These are phyloP conservation scores for Solanum piurae DNA, from an alignment of 257 asterid species.

Conservation along the genomic window DNA sequence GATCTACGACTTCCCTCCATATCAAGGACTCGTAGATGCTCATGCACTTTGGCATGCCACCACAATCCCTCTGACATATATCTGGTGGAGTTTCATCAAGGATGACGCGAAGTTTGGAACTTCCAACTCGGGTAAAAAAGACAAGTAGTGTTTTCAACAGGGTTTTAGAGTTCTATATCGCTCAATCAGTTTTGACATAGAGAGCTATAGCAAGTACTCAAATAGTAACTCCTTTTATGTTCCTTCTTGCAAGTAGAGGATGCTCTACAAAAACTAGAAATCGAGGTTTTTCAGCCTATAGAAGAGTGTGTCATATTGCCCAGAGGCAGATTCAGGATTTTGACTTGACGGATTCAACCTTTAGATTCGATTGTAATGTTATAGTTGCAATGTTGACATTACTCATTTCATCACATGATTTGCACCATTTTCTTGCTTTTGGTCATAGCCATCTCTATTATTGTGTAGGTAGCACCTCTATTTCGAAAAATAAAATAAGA, in stretches of 20 bases:
- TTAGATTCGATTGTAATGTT: background rate
- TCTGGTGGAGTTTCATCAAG: conserved; percentile 80
- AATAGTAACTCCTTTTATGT: background rate
- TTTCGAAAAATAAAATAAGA: background rate
- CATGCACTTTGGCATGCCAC: conserved; percentile 86
- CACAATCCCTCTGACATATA: conserved; percentile 59
- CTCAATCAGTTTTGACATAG: background rate
- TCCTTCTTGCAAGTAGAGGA: background rate
- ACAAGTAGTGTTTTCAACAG: conserved; percentile 9
- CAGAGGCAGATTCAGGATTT: background rate
- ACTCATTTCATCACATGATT: background rate
- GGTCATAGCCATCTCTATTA: background rate
- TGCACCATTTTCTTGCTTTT: background rate
- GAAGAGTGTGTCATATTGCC: background rate
- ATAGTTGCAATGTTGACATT: background rate
- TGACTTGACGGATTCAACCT: background rate
- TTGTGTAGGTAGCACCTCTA: background rate
- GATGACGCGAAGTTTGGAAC: conserved; percentile 67
- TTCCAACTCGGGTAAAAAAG: conserved; percentile 41
- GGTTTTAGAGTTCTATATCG: background rate
- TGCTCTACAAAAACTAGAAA: background rate
- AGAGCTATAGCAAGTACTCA: background rate
- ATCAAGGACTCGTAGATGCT: conserved; percentile 59
- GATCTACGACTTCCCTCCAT: conserved; percentile 75
- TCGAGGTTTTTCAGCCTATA: background rate